Conservation (phyloP, 2,329 filamentous ascomycete species). For the Trichoderma sp. region DNA sequence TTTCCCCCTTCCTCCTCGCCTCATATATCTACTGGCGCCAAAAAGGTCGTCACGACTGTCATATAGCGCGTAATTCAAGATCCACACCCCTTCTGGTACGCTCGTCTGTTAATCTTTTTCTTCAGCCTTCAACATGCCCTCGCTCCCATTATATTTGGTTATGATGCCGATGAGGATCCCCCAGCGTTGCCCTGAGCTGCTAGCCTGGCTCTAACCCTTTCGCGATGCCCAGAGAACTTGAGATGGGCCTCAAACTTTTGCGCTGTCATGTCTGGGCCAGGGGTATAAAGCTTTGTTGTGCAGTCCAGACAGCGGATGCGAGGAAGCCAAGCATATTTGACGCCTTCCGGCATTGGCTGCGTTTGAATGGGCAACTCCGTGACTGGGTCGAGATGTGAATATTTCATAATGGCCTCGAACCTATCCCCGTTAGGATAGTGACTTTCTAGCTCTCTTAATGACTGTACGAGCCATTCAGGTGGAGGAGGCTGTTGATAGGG, state of each 20-base stretch:
- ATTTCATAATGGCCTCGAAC: constrained; percentile 91
- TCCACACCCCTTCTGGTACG: background rate
- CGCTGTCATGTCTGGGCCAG: constrained; percentile 80
- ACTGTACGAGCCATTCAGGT: constrained; percentile 80
- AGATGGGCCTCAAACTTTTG: constrained; percentile 93
- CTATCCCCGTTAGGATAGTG: constrained; percentile 74
- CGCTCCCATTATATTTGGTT: background rate
- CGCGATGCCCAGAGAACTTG: constrained; percentile 79
- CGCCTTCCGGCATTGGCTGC: constrained; percentile 60
- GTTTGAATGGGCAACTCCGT: constrained; percentile 68
- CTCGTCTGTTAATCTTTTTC: background rate
- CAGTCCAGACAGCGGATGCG: constrained; percentile 92
- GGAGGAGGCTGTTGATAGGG: constrained; percentile 68
- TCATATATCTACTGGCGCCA: constrained; percentile 5
- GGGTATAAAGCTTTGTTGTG: constrained; percentile 90
- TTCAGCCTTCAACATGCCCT: background rate
- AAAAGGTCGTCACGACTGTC: background rate
- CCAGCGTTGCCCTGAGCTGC: constrained; percentile 34
- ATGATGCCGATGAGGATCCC: constrained; percentile 18
- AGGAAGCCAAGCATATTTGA: constrained; percentile 83
- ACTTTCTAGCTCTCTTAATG: constrained; percentile 71
- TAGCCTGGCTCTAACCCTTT: constrained; percentile 58
- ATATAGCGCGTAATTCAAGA: constrained; percentile 14
- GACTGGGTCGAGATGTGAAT: constrained; percentile 75
- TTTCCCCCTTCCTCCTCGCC: background rate